phyloP scores from a whole-genome alignment of 2,329 filamentous ascomycete genomes.

The Paecilomyces dactylethromorphus region DNA sequence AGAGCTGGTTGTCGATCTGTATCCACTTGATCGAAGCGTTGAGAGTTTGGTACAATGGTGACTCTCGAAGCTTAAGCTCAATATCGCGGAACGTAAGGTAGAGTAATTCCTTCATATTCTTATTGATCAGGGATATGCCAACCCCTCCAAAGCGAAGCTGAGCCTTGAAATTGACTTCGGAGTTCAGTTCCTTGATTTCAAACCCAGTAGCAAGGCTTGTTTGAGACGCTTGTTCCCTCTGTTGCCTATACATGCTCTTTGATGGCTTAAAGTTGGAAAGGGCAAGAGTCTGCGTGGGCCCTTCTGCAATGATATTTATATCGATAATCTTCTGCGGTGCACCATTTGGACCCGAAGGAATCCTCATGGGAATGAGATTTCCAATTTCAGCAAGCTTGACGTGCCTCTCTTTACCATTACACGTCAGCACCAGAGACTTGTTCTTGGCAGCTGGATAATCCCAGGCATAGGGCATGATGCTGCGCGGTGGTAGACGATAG shows the following conservation, averaged over 20 bases:
- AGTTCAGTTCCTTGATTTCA: constrained; percentile 89
- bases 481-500: constrained; percentile 84
- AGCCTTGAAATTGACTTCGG: constrained; percentile 79
- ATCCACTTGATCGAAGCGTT: constrained; percentile 96
- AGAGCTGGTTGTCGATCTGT: constrained; percentile 96
- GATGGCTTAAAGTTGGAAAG: constrained; percentile 89
- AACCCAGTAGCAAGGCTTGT: constrained; percentile 64
- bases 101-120: constrained; percentile 82
- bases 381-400: constrained; percentile 96
- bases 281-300: constrained; percentile 89
- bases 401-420: constrained; percentile 74
- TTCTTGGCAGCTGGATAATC: constrained; percentile 97
- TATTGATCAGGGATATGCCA: constrained; percentile 88
- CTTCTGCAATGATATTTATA: constrained; percentile 90
- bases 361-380: constrained; percentile 89
- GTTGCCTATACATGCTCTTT: constrained; percentile 81
- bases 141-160: constrained; percentile 84
- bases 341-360: constrained; percentile 58
- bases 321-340: constrained; percentile 80
- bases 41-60: constrained; percentile 85
- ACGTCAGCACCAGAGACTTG: constrained; percentile 81
- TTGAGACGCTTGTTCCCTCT: constrained; percentile 49
- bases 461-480: constrained; percentile 99
- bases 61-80: constrained; percentile 85
- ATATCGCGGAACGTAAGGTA: constrained; percentile 92